These are phyloP conservation scores for Daldinia vernicosa DNA, from an alignment of 495 filamentous ascomycete species.

Conservation along the genomic window DNA sequence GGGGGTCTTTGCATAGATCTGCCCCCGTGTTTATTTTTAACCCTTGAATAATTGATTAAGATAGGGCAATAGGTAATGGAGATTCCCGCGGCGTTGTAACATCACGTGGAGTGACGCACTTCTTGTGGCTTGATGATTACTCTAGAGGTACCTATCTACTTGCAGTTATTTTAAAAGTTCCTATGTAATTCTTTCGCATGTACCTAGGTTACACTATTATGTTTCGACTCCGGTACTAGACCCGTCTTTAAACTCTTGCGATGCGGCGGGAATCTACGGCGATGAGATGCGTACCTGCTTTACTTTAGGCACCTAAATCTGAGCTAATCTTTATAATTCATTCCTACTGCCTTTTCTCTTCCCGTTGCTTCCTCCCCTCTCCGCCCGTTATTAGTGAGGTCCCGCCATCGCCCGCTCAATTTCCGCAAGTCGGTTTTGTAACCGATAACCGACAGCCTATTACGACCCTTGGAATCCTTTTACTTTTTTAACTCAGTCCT, in stretches of 20 bases:
- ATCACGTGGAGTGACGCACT: conserved; percentile 41
- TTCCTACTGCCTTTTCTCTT: background rate
- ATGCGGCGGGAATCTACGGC: background rate
- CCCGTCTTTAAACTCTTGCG: background rate
- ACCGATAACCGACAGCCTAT: conserved; percentile 14
- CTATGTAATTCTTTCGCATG: background rate
- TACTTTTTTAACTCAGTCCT: conserved; percentile 28
- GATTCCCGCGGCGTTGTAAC: conserved; percentile 35
- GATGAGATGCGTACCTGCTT: background rate
- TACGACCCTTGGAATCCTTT: conserved; percentile 23
- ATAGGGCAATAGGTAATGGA: conserved; percentile 26
- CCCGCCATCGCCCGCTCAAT: conserved; percentile 39
- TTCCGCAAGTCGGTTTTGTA: conserved; percentile 26
- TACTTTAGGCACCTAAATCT: background rate
- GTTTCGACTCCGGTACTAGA: background rate
- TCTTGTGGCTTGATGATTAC: conserved; percentile 34
- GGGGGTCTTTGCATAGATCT: conserved; percentile 35
- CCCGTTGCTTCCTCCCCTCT: conserved; percentile 32
- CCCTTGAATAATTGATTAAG: conserved; percentile 21
- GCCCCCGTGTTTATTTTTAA: conserved; percentile 43
- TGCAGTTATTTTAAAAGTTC: background rate
- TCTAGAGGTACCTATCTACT: background rate
- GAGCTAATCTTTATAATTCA: too few relatives aligned
- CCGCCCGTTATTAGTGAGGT: conserved; percentile 33
- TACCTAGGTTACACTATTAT: too few relatives aligned